phyloP scores from a whole-genome alignment of 495 filamentous ascomycete genomes.

The Aspergillus homomorphus region DNA sequence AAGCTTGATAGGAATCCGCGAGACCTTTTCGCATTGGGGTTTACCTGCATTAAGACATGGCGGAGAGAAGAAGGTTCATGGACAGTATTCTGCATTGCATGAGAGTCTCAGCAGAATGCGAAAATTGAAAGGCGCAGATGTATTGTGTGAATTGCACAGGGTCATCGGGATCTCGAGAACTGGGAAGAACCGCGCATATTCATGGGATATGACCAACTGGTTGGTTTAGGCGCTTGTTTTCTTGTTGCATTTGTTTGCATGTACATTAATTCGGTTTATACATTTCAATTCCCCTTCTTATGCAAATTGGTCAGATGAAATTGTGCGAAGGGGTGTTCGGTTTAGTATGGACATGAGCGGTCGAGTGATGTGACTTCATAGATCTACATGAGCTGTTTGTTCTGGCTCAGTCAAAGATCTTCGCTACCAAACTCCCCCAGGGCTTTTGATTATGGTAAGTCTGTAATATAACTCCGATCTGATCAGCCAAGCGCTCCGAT shows the following conservation, averaged over 20 bases:
- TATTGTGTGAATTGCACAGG: constrained; percentile 3
- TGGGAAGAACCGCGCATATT: constrained; percentile 6
- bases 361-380: too few relatives aligned
- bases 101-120: too few relatives aligned
- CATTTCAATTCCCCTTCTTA: constrained; percentile 11
- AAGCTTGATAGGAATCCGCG: neutral
- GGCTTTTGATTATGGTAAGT: too few relatives aligned
- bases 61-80: neutral
- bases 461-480: too few relatives aligned
- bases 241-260: constrained; percentile 17
- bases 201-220: constrained; percentile 20
- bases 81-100: neutral
- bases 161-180: constrained; percentile 2
- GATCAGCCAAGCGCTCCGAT: too few relatives aligned
- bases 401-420: too few relatives aligned
- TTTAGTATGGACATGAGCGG: too few relatives aligned
- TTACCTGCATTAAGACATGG: neutral
- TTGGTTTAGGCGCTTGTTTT: constrained; percentile 24
- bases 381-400: too few relatives aligned
- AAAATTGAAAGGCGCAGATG: neutral
- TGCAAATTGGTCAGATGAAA: too few relatives aligned
- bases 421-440: too few relatives aligned
- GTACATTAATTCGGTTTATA: constrained; percentile 19
- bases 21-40: neutral
- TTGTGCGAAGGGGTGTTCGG: too few relatives aligned